Evolutionary conservation across 495 filamentous ascomycete species (phyloP).

Genomic region (Xylaria scruposa): DNA sequence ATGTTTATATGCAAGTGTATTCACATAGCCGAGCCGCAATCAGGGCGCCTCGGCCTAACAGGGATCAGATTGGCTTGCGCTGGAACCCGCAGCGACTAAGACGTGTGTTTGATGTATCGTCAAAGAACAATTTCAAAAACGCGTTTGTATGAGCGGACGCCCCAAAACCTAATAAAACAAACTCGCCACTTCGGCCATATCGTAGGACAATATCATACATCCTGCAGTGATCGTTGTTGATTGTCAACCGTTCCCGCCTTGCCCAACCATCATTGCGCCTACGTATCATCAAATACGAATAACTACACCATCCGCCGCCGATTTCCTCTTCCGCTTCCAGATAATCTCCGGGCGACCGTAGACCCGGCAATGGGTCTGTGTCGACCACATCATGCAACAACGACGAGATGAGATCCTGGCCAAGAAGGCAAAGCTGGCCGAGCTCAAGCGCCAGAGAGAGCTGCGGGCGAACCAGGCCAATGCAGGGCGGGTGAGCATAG

Average conservation of each 20-base stretch:
- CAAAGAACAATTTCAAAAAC: slow-evolving; percentile 18
- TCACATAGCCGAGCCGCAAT: neutral
- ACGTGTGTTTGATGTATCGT: slow-evolving; percentile 20
- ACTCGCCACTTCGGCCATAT: neutral
- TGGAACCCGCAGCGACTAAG: slow-evolving; percentile 20
- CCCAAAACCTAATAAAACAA: slow-evolving; percentile 10
- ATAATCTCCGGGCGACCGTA: slow-evolving; percentile 10
- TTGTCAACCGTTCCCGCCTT: neutral
- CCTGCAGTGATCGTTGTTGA: neutral
- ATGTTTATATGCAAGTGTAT: slow-evolving; percentile 11
- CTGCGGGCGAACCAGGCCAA: slow-evolving; percentile 75
- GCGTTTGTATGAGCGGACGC: neutral
- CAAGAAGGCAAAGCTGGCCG: slow-evolving; percentile 92
- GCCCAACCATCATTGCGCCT: neutral
- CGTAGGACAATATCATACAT: neutral
- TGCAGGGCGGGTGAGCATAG: slow-evolving; percentile 65
- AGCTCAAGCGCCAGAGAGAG: slow-evolving; percentile 91
- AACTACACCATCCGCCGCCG: neutral
- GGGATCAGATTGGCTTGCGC: slow-evolving; percentile 12
- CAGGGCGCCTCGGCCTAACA: slow-evolving; percentile 17
- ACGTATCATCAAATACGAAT: neutral
- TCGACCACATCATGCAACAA: slow-evolving; percentile 69
- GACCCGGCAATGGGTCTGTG: slow-evolving; percentile 47
- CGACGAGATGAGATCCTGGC: slow-evolving; percentile 92
- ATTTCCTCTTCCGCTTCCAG: neutral